phyloP scores from a whole-genome alignment of 306 rosid species.

The Quercus gilva region DNA sequence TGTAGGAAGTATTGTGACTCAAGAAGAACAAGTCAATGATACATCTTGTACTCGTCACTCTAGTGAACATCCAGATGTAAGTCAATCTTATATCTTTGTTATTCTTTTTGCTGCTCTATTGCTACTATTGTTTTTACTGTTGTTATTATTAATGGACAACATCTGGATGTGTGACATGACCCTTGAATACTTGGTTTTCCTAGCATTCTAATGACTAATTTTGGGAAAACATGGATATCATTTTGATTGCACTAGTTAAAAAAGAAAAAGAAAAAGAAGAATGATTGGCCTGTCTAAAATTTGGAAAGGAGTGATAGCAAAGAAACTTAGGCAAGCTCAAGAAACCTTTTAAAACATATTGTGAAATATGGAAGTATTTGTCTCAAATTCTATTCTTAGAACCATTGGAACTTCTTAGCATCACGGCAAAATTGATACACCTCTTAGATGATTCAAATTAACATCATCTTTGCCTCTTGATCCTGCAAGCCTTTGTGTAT shows the following conservation, averaged over 20 bases:
- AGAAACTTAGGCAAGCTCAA: background rate
- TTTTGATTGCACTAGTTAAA: background rate
- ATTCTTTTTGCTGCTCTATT: background rate
- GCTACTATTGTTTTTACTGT: background rate
- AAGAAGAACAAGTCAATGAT: constrained; percentile 44
- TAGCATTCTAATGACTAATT: background rate
- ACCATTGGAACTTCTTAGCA: background rate
- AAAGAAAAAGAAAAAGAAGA: background rate
- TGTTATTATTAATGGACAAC: background rate
- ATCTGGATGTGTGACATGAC: background rate
- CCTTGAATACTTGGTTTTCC: background rate
- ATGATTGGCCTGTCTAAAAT: constrained; percentile 5
- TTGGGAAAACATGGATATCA: background rate
- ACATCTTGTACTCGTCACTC: constrained; percentile 23
- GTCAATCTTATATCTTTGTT: constrained; percentile 17
- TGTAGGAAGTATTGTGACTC: constrained; percentile 51
- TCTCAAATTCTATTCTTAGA: background rate
- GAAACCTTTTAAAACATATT: background rate
- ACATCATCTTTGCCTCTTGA: constrained; percentile 1
- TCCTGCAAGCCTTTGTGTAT: background rate
- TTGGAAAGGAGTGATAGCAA: background rate
- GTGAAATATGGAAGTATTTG: background rate
- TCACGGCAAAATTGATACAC: background rate
- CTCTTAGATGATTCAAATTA: background rate
- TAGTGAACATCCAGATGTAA: constrained; percentile 54